These are phyloP conservation scores for Epichloe gansuensis DNA, from an alignment of 2,329 filamentous ascomycete species.

Conservation along the genomic window DNA sequence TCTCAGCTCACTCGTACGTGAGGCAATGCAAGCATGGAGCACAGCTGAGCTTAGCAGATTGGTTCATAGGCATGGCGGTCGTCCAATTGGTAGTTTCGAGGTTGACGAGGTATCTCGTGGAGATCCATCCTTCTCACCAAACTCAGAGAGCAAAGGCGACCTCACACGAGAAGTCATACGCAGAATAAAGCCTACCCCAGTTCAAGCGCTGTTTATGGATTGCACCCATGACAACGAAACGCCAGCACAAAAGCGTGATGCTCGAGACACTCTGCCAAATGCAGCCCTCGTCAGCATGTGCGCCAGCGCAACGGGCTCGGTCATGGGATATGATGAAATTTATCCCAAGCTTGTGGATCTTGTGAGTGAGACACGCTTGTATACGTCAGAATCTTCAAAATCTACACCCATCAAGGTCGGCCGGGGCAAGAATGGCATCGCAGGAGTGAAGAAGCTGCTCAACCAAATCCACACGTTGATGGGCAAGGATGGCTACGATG, in stretches of 20 bases:
- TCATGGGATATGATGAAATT: conserved; percentile 96
- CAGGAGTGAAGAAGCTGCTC: conserved; percentile 78
- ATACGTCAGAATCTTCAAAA: conserved; percentile 64
- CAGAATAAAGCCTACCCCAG: conserved; percentile 73
- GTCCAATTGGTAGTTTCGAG: conserved; percentile 94
- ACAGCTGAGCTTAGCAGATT: conserved; percentile 85
- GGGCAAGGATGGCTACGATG: conserved; percentile 88
- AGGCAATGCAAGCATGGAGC: conserved; percentile 98
- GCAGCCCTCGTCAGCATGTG: conserved; percentile 95
- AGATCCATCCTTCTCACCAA: conserved; percentile 28
- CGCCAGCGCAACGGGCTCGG: conserved; percentile 83
- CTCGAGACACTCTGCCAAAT: conserved; percentile 85
- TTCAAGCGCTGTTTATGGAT: conserved; percentile 96
- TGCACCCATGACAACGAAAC: conserved; percentile 98
- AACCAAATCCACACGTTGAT: conserved; percentile 93
- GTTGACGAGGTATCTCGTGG: conserved; percentile 70
- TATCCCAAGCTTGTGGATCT: conserved; percentile 90
- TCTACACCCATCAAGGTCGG: conserved; percentile 47
- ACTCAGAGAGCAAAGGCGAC: conserved; percentile 17
- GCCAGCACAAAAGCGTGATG: conserved; percentile 88
- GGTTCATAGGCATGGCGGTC: conserved; percentile 85
- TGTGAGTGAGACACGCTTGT: conserved; percentile 76
- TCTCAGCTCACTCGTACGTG: conserved; percentile 81
- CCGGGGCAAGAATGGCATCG: conserved; percentile 72
- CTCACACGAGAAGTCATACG: conserved; percentile 55